phyloP scores from a whole-genome alignment of 1,284 basidiomycete genomes.

The Mycena sp. region DNA sequence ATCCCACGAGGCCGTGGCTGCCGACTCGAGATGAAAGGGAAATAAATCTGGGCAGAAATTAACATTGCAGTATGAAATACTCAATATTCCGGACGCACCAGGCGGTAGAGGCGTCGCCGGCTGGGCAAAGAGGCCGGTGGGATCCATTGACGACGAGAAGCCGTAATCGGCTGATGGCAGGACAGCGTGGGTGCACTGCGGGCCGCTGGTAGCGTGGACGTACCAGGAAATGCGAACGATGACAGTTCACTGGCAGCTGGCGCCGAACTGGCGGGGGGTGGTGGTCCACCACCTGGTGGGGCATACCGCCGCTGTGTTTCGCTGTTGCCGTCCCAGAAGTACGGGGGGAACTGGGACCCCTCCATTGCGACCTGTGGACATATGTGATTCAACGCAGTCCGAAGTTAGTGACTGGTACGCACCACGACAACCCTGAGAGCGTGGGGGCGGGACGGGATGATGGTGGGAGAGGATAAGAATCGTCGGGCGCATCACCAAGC shows the following conservation, averaged over 20 bases:
- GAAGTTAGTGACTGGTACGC: neutral
- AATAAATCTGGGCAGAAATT: neutral
- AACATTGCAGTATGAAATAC: neutral
- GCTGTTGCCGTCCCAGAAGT: neutral
- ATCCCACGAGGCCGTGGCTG: conserved; percentile 1
- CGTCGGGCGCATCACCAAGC: neutral
- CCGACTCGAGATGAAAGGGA: neutral
- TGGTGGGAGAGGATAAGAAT: neutral
- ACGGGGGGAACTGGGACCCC: neutral
- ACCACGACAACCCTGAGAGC: neutral
- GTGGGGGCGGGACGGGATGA: neutral
- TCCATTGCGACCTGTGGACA: neutral
- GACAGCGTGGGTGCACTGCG: neutral
- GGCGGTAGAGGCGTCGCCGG: neutral
- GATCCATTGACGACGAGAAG: no score
- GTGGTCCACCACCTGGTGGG: neutral
- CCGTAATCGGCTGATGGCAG: neutral
- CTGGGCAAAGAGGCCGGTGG: neutral
- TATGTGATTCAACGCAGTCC: neutral
- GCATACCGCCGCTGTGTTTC: conserved; percentile 3
- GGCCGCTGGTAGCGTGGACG: neutral
- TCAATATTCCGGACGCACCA: neutral
- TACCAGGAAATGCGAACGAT: conserved; percentile 2
- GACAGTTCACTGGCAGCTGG: neutral
- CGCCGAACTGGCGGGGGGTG: neutral